These are phyloP conservation scores for Sherardia arvensis DNA, from an alignment of 257 asterid genomes.

Conservation along the genomic window DNA sequence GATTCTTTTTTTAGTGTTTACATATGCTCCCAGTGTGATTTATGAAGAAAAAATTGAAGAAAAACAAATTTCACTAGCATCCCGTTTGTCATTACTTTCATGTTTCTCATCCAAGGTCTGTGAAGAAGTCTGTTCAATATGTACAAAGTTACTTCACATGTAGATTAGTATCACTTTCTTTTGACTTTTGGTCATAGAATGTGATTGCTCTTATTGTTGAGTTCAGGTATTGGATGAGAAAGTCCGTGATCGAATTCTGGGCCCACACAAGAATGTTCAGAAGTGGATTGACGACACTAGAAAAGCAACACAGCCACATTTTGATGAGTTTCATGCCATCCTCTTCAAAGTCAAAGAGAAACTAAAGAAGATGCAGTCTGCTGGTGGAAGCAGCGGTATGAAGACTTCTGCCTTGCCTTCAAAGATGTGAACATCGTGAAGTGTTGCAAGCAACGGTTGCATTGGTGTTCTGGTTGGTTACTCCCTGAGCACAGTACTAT, in stretches of 20 bases:
- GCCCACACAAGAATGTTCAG: constrained; percentile 51
- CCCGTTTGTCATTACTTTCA: background rate
- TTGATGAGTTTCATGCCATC: constrained; percentile 50
- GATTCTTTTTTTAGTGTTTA: background rate
- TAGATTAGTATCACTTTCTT: background rate
- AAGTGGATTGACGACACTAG: constrained; percentile 69
- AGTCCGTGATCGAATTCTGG: constrained; percentile 39
- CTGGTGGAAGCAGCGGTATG: constrained; percentile 12
- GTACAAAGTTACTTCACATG: background rate
- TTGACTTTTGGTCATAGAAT: background rate
- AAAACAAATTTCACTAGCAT: background rate
- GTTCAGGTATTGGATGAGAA: constrained; percentile 39
- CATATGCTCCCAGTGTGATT: background rate
- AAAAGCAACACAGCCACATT: constrained; percentile 63
- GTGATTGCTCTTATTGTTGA: background rate
- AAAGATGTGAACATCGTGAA: constrained; percentile 11
- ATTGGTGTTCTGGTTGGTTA: background rate
- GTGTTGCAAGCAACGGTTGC: background rate
- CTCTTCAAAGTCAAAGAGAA: constrained; percentile 29
- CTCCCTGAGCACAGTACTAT: background rate
- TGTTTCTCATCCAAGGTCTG: background rate
- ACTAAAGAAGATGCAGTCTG: constrained; percentile 26
- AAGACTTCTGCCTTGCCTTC: constrained; percentile 3
- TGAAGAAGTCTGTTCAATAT: background rate
- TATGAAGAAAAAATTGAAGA: background rate